Base-by-base conservation (phyloP, 176 grass and related monocot genomes). In the Poa annua region DNA sequence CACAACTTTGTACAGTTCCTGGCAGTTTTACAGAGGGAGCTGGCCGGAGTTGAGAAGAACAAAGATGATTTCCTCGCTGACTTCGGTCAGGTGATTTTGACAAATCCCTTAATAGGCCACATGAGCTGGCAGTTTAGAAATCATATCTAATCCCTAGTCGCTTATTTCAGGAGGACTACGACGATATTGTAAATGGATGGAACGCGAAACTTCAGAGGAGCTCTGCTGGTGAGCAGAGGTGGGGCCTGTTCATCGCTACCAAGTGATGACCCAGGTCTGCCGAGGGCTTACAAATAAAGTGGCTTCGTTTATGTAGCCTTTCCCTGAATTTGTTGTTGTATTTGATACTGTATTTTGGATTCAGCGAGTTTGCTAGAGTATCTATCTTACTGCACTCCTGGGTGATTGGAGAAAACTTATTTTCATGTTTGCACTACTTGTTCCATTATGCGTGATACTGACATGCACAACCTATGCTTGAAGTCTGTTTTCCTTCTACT, bases 111-210 rank as follows among this genome's bases (percentile, higher is more conserved):
- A 73, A 13, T 16, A 25, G 15, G 3, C 33, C 71, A 78, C 39
- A 75, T 67, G 41, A 44, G 32, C 21, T 34, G 6, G 17, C 49
- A 68, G 16, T 78, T 52, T 26, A 74, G 39, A 22, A 76, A 21
- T 25, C 34, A 26, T 61, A 10, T 47, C 84, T 85, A 54, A 82
- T 49, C 61, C 15, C 62, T 78, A 22, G 19, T 70, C 48, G 71
- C 42, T 66, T 74, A 63, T 71, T 47, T n/a, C 86, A 99, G 97
- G 88, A 92, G 83, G 91, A 99, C 80, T 96, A 96, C 14, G 86
- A 94, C 19, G 93, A 86, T 6, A 96, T 99, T 66, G 91, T 96
- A 61, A 90, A 90, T n/a, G 96, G 96, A 22, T 99, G 96, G 96
- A 96, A 94, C 5, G 83, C 96, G 47, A 99, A 99, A 66, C 91